These are phyloP conservation scores for Westerdykella aurantiaca DNA, from an alignment of 2,329 filamentous ascomycete species.

Conservation along the genomic window DNA sequence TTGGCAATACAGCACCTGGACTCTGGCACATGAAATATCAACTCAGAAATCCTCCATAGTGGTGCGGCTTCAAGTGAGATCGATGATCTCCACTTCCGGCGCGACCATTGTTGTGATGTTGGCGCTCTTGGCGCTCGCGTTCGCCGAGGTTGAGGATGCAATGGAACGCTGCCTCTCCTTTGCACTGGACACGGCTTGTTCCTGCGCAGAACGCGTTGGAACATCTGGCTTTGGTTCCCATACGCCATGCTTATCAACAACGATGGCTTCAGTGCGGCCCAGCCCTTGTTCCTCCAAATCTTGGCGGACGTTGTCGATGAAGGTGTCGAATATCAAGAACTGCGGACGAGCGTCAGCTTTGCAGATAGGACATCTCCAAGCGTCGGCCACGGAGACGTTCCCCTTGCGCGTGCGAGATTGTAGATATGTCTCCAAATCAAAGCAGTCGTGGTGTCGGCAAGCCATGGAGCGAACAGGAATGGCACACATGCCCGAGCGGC, in stretches of 20 bases:
- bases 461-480: slow-evolving; percentile 63
- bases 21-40: too few species aligned
- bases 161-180: too few species aligned
- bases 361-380: slow-evolving; percentile 87
- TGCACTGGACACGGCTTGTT: too few species aligned
- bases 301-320: slow-evolving; percentile 58
- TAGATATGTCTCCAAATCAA: slow-evolving; percentile 81
- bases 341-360: slow-evolving; percentile 68
- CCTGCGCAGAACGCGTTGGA: not conserved
- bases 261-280: slow-evolving; percentile 54
- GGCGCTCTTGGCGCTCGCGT: too few species aligned
- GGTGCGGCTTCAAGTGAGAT: too few species aligned
- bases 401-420: slow-evolving; percentile 29
- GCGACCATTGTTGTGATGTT: too few species aligned
- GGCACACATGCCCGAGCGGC: slow-evolving; percentile 51
- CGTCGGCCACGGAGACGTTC: slow-evolving; percentile 49
- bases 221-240: slow-evolving; percentile 52
- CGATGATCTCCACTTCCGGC: too few species aligned
- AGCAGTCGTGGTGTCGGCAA: slow-evolving; percentile 80
- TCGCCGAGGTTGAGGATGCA: too few species aligned
- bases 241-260: slow-evolving; percentile 57
- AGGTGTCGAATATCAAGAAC: slow-evolving; percentile 66
- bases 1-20: too few species aligned
- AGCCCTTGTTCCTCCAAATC: slow-evolving; percentile 48
- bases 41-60: too few species aligned